Evolutionary conservation across 306 rosid species (phyloP).

Genomic region (Pterocarpus santalinus): DNA sequence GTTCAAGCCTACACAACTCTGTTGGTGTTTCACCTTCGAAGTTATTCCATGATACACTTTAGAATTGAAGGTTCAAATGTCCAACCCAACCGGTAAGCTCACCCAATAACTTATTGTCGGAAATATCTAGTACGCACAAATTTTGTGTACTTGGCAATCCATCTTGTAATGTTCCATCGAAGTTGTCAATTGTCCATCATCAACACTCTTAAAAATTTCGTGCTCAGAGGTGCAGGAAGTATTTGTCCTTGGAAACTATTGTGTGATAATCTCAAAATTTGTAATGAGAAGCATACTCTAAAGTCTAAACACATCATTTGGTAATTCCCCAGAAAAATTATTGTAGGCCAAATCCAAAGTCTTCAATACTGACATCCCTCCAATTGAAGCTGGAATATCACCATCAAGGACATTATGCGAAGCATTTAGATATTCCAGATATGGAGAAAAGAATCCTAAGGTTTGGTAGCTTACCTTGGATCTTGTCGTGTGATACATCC

Average conservation of each 20-base stretch:
- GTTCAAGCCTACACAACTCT: not conserved
- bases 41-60: slow-evolving; percentile 4
- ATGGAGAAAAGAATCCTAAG: slow-evolving; percentile 14
- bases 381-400: slow-evolving; percentile 43
- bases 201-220: not conserved
- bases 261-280: not conserved
- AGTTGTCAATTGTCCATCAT: not conserved
- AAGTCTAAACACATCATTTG: not conserved
- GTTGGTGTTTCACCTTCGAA: slow-evolving; percentile 24
- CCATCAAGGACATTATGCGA: slow-evolving; percentile 34
- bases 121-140: not conserved
- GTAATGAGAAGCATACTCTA: not conserved
- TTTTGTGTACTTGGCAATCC: not conserved
- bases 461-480: slow-evolving; percentile 28
- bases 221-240: not conserved
- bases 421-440: not conserved
- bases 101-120: not conserved
- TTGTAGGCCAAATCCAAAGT: not conserved
- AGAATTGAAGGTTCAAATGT: fast-evolving
- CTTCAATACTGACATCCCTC: not conserved
- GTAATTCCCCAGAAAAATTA: slow-evolving; percentile 1
- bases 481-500: not conserved
- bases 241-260: too few relatives aligned
- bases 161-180: slow-evolving; percentile 3
- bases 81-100: not conserved